These are phyloP conservation scores for Nakaseomyces kungkrabaensis DNA, from an alignment of 1,139 yeast species.

Conservation along the genomic window DNA sequence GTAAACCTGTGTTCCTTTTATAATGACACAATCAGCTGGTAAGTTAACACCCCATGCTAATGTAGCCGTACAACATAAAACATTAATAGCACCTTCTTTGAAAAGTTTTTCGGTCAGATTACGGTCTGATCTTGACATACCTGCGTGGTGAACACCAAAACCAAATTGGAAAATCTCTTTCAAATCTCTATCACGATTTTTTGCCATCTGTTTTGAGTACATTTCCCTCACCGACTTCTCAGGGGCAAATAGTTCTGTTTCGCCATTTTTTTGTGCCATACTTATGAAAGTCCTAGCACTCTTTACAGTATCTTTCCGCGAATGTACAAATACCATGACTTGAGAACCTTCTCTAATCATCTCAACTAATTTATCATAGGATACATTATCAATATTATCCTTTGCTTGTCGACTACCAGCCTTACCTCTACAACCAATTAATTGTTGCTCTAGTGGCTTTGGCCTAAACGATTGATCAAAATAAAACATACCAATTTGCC, in stretches of 20 bases:
- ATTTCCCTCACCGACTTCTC: constrained; percentile 34
- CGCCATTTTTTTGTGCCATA: constrained; percentile 55
- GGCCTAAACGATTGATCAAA: constrained; percentile 93
- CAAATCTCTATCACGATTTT: constrained; percentile 69
- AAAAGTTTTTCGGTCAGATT: constrained; percentile 85
- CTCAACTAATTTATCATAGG: constrained; percentile 68
- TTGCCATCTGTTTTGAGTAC: constrained; percentile 58
- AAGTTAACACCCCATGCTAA: constrained; percentile 99
- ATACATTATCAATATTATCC: constrained; percentile 64
- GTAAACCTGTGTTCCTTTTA: constrained; percentile 93
- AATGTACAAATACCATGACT: constrained; percentile 95
- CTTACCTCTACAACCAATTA: constrained; percentile 82
- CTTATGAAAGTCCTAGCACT: constrained; percentile 66
- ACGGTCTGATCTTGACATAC: constrained; percentile 86
- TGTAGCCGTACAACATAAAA: constrained; percentile 92
- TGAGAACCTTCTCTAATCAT: constrained; percentile 67
- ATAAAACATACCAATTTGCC: constrained; percentile 83
- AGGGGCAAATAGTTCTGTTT: constrained; percentile 49
- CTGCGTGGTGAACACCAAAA: constrained; percentile 95
- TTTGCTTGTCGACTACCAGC: constrained; percentile 64
- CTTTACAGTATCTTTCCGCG: constrained; percentile 84
- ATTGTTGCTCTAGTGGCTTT: constrained; percentile 80
- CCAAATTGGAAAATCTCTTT: constrained; percentile 74
- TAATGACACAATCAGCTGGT: constrained; percentile 95
- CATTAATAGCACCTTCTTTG: constrained; percentile 75